These are phyloP conservation scores for Entophlyctis helioformis DNA, from an alignment of 192 early-diverging fungal genomes.

Conservation along the genomic window DNA sequence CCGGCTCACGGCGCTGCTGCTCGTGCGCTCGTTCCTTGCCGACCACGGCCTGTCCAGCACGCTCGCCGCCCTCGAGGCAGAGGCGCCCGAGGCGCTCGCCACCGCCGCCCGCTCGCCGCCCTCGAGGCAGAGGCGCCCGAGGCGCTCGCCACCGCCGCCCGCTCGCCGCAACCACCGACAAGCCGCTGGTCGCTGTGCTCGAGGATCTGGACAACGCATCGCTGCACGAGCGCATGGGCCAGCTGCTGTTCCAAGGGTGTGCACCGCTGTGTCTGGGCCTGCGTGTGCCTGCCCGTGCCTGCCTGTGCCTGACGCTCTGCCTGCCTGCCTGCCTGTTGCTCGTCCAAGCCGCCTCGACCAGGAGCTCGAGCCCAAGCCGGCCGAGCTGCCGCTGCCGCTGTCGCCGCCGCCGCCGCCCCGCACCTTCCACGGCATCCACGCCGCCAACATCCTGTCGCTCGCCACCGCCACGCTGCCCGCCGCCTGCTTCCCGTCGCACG, in stretches of 20 bases:
- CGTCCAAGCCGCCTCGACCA: constrained; percentile 5
- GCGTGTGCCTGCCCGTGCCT: not conserved
- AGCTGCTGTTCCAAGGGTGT: constrained; percentile 3
- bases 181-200: constrained; percentile 28
- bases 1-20: constrained; percentile 10
- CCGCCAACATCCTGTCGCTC: constrained; percentile 44
- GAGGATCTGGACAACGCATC: constrained; percentile 18
- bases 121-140: constrained; percentile 28
- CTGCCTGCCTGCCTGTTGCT: not conserved
- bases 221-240: not conserved
- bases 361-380: no score
- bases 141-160: constrained; percentile 13
- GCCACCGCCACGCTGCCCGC: constrained; percentile 15
- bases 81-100: constrained; percentile 19
- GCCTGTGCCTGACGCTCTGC: not conserved
- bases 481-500: constrained; percentile 3
- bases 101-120: constrained; percentile 17
- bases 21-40: constrained; percentile 32
- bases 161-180: constrained; percentile 14
- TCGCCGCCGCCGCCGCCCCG: constrained; percentile 20
- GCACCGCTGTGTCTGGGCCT: not conserved
- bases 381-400: constrained; percentile 13
- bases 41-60: constrained; percentile 22
- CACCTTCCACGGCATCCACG: constrained; percentile 32
- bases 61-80: constrained; percentile 25